Evolutionary conservation across 2,329 filamentous ascomycete species (phyloP), one percentile per base, ranked within the genome.

Genomic region (Cladosporium halotolerans): DNA sequence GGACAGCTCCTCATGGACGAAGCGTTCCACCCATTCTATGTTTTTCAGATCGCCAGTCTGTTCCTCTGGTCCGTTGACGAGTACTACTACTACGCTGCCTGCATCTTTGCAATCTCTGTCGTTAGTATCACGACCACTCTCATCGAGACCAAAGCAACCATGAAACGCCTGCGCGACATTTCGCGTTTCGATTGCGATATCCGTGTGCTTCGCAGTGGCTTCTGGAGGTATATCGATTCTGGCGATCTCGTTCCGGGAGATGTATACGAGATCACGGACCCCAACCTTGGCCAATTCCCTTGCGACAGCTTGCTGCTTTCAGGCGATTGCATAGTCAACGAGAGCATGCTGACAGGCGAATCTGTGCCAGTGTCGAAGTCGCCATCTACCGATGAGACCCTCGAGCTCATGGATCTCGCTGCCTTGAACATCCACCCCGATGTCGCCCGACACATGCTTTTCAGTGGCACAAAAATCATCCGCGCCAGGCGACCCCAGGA

Each of bases 261-360:
- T 68, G 85, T 99, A 6, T 99, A 96, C 71, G 93, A 99, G 74
- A 81, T 99, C 46, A 96, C 92, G 54, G 95, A 99, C 69, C 93
- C 93, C 2, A 89, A 85, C 13, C 76, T 99, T 23, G 82, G 82
- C 3, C 88, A 95, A 62, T 87, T 97, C 57, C 93, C 93, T 1
- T 93, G 89, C 64, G 93, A 99, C 69, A 95, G 92, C 68, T 75
- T 99, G 33, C 74, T 99, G 5, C 78, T 99, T 0, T 89, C 88
- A 49, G 95, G 93, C 39, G 95, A 99, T 71, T 96, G 91, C 65
- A 97, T 99, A 58, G 91, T 99, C 60, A 99, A 99, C 65, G 93
- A 99, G 72, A 97, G 93, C 72, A 99, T 99, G 93, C 81, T 99
- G 34, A 99, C 93, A 38, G 83, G 92, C 54, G 93, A 99, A 75